A percentile compares a stretch with the other conserved stretches of the same genome.
phyloP scores from a whole-genome alignment of 2,329 filamentous ascomycete species.

The Botryotinia narcissicola region DNA sequence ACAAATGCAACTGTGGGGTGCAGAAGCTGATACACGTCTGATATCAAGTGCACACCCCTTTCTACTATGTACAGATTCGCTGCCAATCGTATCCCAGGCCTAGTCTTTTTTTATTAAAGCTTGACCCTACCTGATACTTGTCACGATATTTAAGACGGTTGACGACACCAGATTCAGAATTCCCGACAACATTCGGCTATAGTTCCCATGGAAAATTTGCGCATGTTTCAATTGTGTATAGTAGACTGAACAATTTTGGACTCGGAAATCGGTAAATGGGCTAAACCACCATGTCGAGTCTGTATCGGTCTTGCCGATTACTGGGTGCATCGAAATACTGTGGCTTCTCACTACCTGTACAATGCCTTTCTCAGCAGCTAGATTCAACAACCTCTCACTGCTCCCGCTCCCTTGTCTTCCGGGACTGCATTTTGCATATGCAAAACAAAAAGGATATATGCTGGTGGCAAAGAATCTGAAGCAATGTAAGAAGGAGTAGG shows the following conservation, averaged over 20 bases:
- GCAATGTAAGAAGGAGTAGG: neutral
- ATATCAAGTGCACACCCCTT: neutral
- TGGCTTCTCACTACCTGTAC: neutral
- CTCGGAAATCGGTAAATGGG: neutral
- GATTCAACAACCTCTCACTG: too few relatives aligned
- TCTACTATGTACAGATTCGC: neutral
- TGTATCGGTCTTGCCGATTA: neutral
- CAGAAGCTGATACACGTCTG: neutral
- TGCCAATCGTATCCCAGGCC: neutral
- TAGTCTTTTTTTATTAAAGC: neutral
- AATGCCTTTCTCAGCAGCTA: too few relatives aligned
- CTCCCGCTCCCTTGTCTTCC: too few relatives aligned
- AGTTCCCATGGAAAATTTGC: neutral
- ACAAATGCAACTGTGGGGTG: neutral
- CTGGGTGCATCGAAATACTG: neutral
- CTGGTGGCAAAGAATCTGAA: neutral
- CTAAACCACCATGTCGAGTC: neutral
- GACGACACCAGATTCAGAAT: neutral
- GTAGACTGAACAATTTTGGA: too few relatives aligned
- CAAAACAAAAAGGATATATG: neutral
- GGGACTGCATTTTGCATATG: too few relatives aligned
- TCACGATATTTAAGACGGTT: neutral
- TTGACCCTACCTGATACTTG: neutral
- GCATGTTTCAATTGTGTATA: neutral
- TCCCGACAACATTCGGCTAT: neutral